phyloP scores from a whole-genome alignment of 1,284 basidiomycete species.

The Papiliotrema fonsecae region DNA sequence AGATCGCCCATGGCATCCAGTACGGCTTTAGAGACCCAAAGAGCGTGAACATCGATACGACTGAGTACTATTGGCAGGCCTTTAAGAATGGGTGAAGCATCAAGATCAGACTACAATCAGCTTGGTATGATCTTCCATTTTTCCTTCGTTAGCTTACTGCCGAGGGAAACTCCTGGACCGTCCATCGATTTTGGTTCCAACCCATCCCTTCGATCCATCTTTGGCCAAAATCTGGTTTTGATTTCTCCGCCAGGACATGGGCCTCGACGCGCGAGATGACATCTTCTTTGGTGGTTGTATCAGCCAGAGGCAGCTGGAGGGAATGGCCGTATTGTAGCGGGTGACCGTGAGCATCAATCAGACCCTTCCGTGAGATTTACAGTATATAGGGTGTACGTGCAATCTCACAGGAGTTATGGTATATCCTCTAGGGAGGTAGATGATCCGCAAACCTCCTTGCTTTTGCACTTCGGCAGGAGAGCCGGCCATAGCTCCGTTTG shows the following conservation, averaged over 20 bases:
- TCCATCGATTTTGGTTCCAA: conserved; percentile 78
- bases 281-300: conserved; percentile 57
- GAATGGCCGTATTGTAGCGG: conserved; percentile 48
- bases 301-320: conserved; percentile 60
- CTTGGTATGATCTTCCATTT: not conserved
- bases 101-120: conserved; percentile 57
- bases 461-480: conserved; percentile 23
- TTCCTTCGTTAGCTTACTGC: conserved; percentile 54
- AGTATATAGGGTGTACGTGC: not conserved
- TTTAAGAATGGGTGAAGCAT: conserved; percentile 59
- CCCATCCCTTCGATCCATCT: conserved; percentile 79
- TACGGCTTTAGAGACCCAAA: conserved; percentile 70
- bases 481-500: conserved; percentile 24
- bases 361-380: conserved; percentile 23
- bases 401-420: conserved; percentile 40
- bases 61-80: conserved; percentile 64
- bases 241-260: conserved; percentile 51
- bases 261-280: conserved; percentile 59
- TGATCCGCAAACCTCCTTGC: conserved; percentile 39
- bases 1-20: conserved; percentile 57
- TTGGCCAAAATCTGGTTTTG: conserved; percentile 30
- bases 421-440: conserved; percentile 34
- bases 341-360: conserved; percentile 65
- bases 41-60: conserved; percentile 75
- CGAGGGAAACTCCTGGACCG: conserved; percentile 64